Evolutionary conservation across 23 red algal genomes (phyloP), one percentile per base, ranked within the genome.

Genomic region (Agarophyton chilense): DNA sequence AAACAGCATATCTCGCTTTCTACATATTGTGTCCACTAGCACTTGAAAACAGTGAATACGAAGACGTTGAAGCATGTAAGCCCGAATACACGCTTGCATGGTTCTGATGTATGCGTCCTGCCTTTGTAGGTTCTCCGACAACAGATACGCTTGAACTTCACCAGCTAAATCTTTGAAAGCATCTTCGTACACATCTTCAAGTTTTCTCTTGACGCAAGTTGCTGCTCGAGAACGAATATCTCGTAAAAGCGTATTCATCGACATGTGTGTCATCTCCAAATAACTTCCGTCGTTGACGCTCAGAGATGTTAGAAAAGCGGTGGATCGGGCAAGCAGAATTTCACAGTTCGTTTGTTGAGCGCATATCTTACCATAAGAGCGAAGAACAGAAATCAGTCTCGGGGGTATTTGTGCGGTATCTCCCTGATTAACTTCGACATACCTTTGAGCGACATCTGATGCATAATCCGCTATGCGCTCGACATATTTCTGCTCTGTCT

Each of bases 21-120:
- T 7, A 3, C 19, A 45, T 3, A 74, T 35, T 16, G 29, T 29
- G 14, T 74, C 40, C 25, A 43, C 43, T 47, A 74, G 43, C n/a
- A 49, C 68, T 39, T 74, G 68, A 47, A 47, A 74, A 39, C 68
- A 74, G 68, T 74, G 68, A 47, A 74, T 74, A 24, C 68, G 68
- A 74, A 74, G 68, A 31, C 68, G 68, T 74, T 74, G 68, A 31
- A 28, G 21, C 68, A 74, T 74, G 21, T 74, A 74, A 43, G 41
- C 68, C 43, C 25, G 18, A 21, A 74, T 74, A 74, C 68, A 74
- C 24, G 68, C 68, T 18, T 74, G 68, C 68, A 74, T 46, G 10
- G 68, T 74, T 74, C 21, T 29, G 25, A 74, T 74, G 25, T 74
- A 74, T 16, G 41, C 68, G 13, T 74, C 68, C 47, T 74, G 68